Percentiles rank a stretch among this genome's conserved stretches.
phyloP scores from a whole-genome alignment of 176 grass and related monocot genomes.

The Oryza brachyantha region DNA sequence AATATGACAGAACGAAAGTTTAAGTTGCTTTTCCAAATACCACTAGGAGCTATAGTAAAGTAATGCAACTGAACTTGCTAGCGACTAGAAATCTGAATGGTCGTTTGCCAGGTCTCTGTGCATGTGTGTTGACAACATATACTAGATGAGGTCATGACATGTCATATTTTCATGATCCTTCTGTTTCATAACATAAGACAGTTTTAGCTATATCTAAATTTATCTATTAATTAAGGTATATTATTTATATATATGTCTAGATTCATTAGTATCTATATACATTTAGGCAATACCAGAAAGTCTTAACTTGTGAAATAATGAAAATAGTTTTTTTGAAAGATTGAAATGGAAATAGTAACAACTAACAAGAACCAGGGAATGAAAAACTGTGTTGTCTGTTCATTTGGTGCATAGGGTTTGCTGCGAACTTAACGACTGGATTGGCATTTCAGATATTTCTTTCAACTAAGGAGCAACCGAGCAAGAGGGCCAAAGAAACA shows the following conservation, averaged over 20 bases:
- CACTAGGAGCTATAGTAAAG: background rate
- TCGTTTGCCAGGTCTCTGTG: background rate
- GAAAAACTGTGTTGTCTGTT: background rate
- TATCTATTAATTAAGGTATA: no score
- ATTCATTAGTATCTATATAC: no score
- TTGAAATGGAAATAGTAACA: no score
- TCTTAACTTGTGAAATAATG: no score
- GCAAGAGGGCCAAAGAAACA: background rate
- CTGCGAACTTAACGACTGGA: background rate
- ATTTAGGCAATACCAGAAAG: no score
- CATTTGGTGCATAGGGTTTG: background rate
- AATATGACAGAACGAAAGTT: background rate
- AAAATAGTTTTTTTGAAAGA: no score
- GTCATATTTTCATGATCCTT: background rate
- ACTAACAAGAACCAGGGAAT: background rate
- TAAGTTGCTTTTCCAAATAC: background rate
- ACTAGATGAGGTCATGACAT: background rate
- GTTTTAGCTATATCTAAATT: no score
- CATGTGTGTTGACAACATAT: background rate
- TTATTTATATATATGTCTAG: no score
- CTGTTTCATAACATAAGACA: no score
- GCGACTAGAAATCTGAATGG: background rate
- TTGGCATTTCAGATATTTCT: background rate
- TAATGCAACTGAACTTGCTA: background rate
- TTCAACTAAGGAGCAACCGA: background rate